phyloP scores from a whole-genome alignment of 2,329 filamentous ascomycete species.

The Alternaria infectoria region DNA sequence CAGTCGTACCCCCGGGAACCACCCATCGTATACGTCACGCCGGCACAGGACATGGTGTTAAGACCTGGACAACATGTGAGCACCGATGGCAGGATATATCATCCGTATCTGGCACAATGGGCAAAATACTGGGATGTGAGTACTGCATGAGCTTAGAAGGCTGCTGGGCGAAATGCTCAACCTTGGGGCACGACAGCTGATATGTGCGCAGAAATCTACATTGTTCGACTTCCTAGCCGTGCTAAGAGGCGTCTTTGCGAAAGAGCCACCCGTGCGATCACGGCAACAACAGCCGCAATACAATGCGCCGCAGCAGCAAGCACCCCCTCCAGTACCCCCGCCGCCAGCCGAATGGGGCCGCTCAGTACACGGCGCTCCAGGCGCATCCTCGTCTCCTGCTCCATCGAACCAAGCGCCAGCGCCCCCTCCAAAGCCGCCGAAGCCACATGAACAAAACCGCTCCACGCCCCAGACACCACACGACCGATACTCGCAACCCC shows the following conservation, averaged over 20 bases:
- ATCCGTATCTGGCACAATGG: conserved; percentile 94
- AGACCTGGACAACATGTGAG: conserved; percentile 94
- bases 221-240: conserved; percentile 83
- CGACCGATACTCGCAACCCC: conserved; percentile 40
- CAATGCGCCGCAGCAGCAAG: conserved; percentile 36
- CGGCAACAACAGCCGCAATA: conserved; percentile 58
- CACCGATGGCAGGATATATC: conserved; percentile 90
- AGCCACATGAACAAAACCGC: conserved; percentile 39
- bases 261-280: conserved; percentile 89
- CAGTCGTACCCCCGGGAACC: conserved; percentile 86
- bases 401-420: conserved; percentile 32
- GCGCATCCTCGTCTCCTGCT: conserved; percentile 45
- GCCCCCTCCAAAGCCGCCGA: conserved; percentile 58
- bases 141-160: conserved; percentile 30
- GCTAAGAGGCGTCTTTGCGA: conserved; percentile 85
- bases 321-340: conserved; percentile 64
- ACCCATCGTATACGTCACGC: conserved; percentile 87
- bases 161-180: background rate
- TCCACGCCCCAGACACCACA: conserved; percentile 32
- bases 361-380: conserved; percentile 39
- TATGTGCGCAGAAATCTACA: conserved; percentile 71
- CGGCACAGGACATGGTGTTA: conserved; percentile 86
- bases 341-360: conserved; percentile 65
- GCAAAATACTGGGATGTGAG: conserved; percentile 86
- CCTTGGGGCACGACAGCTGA: conserved; percentile 11